These are phyloP conservation scores for Triticum turgidum DNA, from an alignment of 176 grass and related monocot genomes.

Conservation along the genomic window DNA sequence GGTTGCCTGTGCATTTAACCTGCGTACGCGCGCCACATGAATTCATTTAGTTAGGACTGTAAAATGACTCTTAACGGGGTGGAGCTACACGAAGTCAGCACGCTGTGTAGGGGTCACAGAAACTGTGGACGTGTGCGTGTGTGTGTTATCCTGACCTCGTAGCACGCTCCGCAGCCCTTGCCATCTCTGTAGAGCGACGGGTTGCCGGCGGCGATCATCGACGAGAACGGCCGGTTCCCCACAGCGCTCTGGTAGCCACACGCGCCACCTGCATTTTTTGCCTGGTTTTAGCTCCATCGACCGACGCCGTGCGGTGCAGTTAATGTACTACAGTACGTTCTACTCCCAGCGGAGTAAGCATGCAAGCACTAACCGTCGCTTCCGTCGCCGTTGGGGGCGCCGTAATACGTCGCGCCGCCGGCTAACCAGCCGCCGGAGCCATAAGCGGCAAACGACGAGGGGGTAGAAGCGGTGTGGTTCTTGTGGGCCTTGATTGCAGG, in stretches of 20 bases:
- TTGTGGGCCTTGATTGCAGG: constrained; percentile 1
- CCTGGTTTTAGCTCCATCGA: background rate
- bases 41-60: constrained; percentile 26
- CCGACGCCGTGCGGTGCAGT: background rate
- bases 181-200: constrained; percentile 70
- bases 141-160: constrained; percentile 46
- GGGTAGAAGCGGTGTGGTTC: constrained; percentile 21
- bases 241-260: constrained; percentile 81
- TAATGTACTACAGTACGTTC: background rate
- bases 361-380: constrained; percentile 55
- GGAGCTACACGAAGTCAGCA: background rate
- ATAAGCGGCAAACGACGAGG: constrained; percentile 19
- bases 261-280: constrained; percentile 57
- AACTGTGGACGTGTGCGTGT: background rate
- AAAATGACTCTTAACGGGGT: constrained; percentile 16
- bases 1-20: constrained; percentile 59
- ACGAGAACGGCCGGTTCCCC: constrained; percentile 50
- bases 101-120: constrained; percentile 18
- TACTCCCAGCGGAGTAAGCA: background rate
- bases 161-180: constrained; percentile 86
- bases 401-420: constrained; percentile 82
- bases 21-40: constrained; percentile 35
- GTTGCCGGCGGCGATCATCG: constrained; percentile 67
- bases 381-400: constrained; percentile 65
- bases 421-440: constrained; percentile 45